These are phyloP conservation scores for Vanderwaltozyma tropicalis DNA, from an alignment of 805 yeast species.

Conservation along the genomic window DNA sequence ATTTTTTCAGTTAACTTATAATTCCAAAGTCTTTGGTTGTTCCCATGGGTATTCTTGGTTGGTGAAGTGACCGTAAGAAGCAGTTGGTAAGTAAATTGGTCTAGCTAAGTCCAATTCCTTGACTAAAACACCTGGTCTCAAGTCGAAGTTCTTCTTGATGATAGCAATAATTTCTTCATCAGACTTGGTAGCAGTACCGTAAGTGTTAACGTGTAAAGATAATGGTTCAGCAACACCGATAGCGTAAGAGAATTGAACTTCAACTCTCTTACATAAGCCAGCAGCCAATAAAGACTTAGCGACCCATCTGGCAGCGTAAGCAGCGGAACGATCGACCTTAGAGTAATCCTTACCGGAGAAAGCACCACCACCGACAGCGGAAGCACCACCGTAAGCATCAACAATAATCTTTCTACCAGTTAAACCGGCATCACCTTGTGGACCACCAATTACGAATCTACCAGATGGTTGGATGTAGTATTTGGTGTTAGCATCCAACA, in stretches of 20 bases:
- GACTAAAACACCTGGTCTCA: constrained; percentile 99
- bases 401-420: constrained; percentile 99
- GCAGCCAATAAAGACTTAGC: constrained; percentile 96
- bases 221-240: constrained; percentile 99
- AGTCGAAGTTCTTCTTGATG: constrained; percentile 89
- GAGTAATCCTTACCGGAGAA: constrained; percentile 99
- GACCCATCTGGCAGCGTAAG: constrained; percentile 99
- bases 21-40: constrained; percentile 73
- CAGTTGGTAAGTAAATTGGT: constrained; percentile 98
- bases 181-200: constrained; percentile 90
- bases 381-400: constrained; percentile 99
- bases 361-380: constrained; percentile 99
- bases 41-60: constrained; percentile 99
- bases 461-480: constrained; percentile 99
- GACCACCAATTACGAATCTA: constrained; percentile 99
- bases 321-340: constrained; percentile 99
- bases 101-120: constrained; percentile 94
- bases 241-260: constrained; percentile 98
- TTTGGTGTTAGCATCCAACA: constrained; percentile 88
- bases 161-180: constrained; percentile 86
- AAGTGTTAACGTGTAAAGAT: constrained; percentile 93
- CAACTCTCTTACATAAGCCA: constrained; percentile 90
- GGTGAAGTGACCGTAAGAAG: constrained; percentile 99
- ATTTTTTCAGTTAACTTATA: constrained; percentile 35
- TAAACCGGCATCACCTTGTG: constrained; percentile 99